phyloP scores from a whole-genome alignment of 1,284 basidiomycete species.

The Tilletia walkeri region DNA sequence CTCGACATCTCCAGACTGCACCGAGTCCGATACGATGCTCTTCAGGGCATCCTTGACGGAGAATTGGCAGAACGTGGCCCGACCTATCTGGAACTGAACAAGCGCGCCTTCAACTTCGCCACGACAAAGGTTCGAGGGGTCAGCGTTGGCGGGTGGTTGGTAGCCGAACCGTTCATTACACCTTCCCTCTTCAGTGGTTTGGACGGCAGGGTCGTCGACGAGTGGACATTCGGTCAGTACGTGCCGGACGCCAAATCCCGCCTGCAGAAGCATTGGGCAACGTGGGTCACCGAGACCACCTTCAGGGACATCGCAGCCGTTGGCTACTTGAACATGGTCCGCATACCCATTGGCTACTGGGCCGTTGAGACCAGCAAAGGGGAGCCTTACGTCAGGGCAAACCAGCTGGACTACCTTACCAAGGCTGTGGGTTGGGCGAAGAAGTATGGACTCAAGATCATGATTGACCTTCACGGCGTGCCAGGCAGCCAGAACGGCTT shows the following conservation, averaged over 20 bases:
- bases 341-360: conserved; percentile 88
- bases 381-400: conserved; percentile 81
- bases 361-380: conserved; percentile 76
- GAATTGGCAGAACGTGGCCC: conserved; percentile 5
- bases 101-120: conserved; percentile 53
- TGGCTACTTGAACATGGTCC: conserved; percentile 61
- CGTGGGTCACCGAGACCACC: conserved; percentile 76
- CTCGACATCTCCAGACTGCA: not conserved
- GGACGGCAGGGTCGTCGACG: conserved; percentile 64
- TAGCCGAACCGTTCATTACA: conserved; percentile 48
- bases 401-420: conserved; percentile 63
- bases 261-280: conserved; percentile 67
- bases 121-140: conserved; percentile 34
- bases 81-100: not conserved
- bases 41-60: not conserved
- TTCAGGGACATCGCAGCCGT: conserved; percentile 71
- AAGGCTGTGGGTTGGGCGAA: conserved; percentile 74
- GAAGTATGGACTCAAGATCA: conserved; percentile 73
- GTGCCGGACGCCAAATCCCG: conserved; percentile 59
- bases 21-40: not conserved
- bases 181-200: conserved; percentile 60
- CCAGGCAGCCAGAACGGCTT: conserved; percentile 62
- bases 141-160: conserved; percentile 52
- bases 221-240: conserved; percentile 77
- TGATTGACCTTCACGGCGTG: conserved; percentile 67